Base-by-base conservation (phyloP, 1,284 basidiomycete genomes). In the Ustilago loliicola region DNA sequence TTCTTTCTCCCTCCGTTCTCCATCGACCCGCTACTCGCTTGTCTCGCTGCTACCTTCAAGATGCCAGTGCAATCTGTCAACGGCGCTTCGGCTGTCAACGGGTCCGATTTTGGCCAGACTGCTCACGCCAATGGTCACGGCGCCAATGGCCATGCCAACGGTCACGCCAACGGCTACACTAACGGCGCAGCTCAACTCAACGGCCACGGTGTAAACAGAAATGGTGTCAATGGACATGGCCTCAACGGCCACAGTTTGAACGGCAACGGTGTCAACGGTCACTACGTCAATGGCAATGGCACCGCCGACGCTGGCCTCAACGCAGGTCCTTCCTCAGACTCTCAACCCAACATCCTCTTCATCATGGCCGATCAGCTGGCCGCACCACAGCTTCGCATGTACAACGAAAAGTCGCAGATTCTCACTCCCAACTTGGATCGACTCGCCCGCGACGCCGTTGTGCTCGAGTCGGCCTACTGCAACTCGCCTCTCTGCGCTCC, bases 391-490 rank as follows among this genome's bases (percentile, higher is more conserved):
- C 65, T 72, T 25, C 71, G 71, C 61, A 72, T 72, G 65, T 72
- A 72, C 57, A 72, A 72, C 65, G 36, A 42, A 40, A 72, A 67
- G 21, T 72, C 71, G 17, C 71, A 72, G 47, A 72, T 72, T 40
- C 55, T 63, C 32, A 72, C 71, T 2, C 71, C 71, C 17, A 72
- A 72, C 34, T 61, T 72, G 25, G 71, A 72, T 34, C 65, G 65
- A 21, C 61, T 72, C 8, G 71, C 71, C 38, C 40, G 27, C 8
- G 65, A 67, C 47, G 56, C 71, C 19, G 71, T 72, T 36, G 71
- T 72, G 17, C 59, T 72, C 57, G 71, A 72, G 3, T 72, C 71
- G n/a, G 71, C 71, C 36, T 72, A 72, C 57, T 72, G 71, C 65
- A 72, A 72, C 60, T 72, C 71, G 21, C 71, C 71, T 10, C 63